phyloP scores from a whole-genome alignment of 495 filamentous ascomycete genomes.

The Chaetomium cochliodes region DNA sequence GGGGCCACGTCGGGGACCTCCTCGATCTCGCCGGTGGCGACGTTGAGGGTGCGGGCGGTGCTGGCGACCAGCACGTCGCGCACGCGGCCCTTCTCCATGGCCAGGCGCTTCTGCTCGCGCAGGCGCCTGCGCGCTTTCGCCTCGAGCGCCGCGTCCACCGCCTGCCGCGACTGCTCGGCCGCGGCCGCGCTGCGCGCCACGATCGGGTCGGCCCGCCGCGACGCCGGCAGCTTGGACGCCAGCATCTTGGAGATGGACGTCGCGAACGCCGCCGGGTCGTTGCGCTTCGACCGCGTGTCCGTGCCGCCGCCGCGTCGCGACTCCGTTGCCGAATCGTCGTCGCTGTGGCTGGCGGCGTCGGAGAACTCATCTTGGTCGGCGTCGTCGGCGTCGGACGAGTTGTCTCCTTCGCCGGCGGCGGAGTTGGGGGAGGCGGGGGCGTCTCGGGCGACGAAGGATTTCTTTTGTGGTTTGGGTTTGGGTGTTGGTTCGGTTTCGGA shows the following conservation, averaged over 20 bases:
- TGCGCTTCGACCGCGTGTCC: conserved; percentile 65
- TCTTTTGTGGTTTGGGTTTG: conserved; percentile 25
- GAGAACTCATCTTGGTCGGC: conserved; percentile 35
- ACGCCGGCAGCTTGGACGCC: conserved; percentile 74
- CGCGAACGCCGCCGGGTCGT: conserved; percentile 87
- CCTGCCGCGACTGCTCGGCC: conserved; percentile 59
- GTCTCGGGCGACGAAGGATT: conserved; percentile 36
- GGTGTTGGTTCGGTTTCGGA: conserved; percentile 30
- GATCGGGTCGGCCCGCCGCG: conserved; percentile 81
- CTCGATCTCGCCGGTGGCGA: conserved; percentile 45
- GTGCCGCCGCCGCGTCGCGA: conserved; percentile 29
- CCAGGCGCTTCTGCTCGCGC: conserved; percentile 75
- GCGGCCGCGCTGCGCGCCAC: conserved; percentile 74
- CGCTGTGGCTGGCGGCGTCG: conserved; percentile 41
- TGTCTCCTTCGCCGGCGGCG: conserved; percentile 37
- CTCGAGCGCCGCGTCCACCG: conserved; percentile 74
- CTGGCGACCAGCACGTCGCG: conserved; percentile 69
- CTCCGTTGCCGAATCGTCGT: conserved; percentile 33
- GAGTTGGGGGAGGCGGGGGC: conserved; percentile 37
- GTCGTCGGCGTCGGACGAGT: conserved; percentile 16
- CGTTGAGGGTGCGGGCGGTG: conserved; percentile 42
- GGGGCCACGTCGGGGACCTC: conserved; percentile 39
- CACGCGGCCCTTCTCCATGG: conserved; percentile 82
- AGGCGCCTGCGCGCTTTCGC: conserved; percentile 73
- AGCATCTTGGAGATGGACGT: conserved; percentile 91